Conservation (phyloP, 2,329 filamentous ascomycete genomes). For the Aureobasidium sp. region DNA sequence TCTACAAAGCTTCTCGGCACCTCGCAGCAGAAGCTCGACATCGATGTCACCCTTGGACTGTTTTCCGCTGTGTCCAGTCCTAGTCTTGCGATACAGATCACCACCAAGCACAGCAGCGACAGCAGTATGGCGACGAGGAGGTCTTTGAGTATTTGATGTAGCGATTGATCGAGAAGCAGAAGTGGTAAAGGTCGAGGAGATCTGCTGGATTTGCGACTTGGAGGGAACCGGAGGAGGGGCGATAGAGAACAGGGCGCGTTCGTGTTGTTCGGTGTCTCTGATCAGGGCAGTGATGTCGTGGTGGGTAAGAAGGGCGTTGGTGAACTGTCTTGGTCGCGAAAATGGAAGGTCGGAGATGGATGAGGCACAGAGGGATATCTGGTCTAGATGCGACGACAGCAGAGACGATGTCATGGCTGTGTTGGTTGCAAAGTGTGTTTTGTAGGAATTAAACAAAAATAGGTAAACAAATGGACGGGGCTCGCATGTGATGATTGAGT, state of each 20-base stretch:
- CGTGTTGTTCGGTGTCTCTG: constrained; percentile 88
- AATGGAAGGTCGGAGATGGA: constrained; percentile 51
- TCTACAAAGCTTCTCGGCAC: constrained; percentile 80
- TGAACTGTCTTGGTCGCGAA: constrained; percentile 85
- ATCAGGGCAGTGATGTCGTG: constrained; percentile 93
- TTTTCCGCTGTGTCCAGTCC: constrained; percentile 34
- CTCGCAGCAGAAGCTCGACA: constrained; percentile 72
- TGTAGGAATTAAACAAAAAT: background rate
- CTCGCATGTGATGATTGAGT: constrained; percentile 11
- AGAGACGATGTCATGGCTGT: constrained; percentile 23
- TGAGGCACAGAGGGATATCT: constrained; percentile 40
- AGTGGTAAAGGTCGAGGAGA: constrained; percentile 20
- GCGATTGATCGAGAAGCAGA: constrained; percentile 37
- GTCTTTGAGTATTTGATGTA: constrained; percentile 26
- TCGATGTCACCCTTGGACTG: constrained; percentile 63
- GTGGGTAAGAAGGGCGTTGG: constrained; percentile 77
- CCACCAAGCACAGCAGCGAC: constrained; percentile 83
- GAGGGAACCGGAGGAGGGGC: constrained; percentile 54
- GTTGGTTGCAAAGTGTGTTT: background rate
- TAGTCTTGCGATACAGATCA: constrained; percentile 75
- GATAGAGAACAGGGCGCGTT: constrained; percentile 88
- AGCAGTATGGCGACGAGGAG: constrained; percentile 64
- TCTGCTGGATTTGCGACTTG: constrained; percentile 25
- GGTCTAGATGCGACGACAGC: constrained; percentile 41
- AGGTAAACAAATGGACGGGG: constrained; percentile 5